Evolutionary conservation across 345 rosid genomes (phyloP), one percentile per base, ranked within the genome.

Genomic region (Diplotaxis tenuifolia): DNA sequence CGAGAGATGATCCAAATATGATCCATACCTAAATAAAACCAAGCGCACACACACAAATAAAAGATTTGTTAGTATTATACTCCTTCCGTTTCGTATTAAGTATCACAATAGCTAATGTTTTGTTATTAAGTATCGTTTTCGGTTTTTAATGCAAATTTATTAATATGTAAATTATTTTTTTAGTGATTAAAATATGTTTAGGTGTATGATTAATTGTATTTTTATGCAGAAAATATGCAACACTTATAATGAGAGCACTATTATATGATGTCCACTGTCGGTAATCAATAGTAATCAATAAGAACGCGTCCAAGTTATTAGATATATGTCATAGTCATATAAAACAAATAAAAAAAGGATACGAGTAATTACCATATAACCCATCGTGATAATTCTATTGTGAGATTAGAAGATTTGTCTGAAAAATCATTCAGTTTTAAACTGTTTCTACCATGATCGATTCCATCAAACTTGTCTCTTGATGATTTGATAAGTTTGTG

Each of bases 321-420:
- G 18, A 71, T 65, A 60, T 2, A 22, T 53, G 25, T 60, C 74
- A 69, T 23, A 47, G 32, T 62, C 63, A n/a, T n/a, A n/a, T n/a
- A 16, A 2, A 1, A 7, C 7, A 22, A 14, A 28, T 1, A 29
- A 23, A 18, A 32, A 54, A 4, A 9, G 4, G 2, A 0, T 3
- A 56, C 10, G 0, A 29, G 18, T 25, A 58, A 47, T 8, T 75
- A 89, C 98, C 98, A 93, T 81, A 89, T 78, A 56, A 91, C 81
- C 96, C 94, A 91, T 4, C 82, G 83, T 57, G 97, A 88, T 12
- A 91, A 80, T 14, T 93, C 92, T 86, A 89, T 82, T 0, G 84
- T 32, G 6, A 85, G 3, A 1, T 81, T 77, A 0, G 89, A 75
- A 7, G 85, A 42, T 49, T 57, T 58, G 52, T 93, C 97, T 72